Evolutionary conservation across 1,284 basidiomycete genomes (phyloP), one percentile per base, ranked within the genome.

Genomic region (Thecaphora thlaspeos): DNA sequence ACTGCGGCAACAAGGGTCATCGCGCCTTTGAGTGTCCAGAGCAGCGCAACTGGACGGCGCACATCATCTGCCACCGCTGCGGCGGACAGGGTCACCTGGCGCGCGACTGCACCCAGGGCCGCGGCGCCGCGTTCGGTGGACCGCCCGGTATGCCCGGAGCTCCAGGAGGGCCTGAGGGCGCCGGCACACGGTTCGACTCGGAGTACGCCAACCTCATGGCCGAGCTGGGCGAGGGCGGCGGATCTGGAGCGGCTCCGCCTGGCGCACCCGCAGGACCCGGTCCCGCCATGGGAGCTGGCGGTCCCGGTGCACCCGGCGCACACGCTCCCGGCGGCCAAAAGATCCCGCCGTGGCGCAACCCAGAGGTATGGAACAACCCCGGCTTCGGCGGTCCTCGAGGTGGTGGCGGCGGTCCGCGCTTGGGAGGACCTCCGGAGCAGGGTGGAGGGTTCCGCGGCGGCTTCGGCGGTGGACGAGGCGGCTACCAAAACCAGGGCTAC

Each of bases 161-260:
- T 47, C 79, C 56, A 30, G 66, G 71, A n/a, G n/a, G n/a, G n/a
- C n/a, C n/a, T n/a, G n/a, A n/a, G 19, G 78, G 74, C 34, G 67
- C 57, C 11, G 61, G 60, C 18, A 62, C 54, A 19, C 44, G 75
- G 70, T 96, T 97, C 80, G 94, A 99, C 80, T 93, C 91, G 17
- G 95, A 99, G 81, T 98, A 97, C 72, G 90, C 91, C 24, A 91
- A 85, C 69, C 82, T 99, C 64, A 95, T 99, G 94, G 93, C 91
- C 37, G 95, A 99, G 81, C 84, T 99, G 32, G 95, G 95, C 52
- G 95, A 99, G 81, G 84, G 84, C 38, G 84, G 84, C 46, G 83
- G 83, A 55, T 83, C 60, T 4, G 66, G 61, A 36, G 65, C 68
- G 28, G 69, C 63, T 18, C 49, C 68, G 14, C 55, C 67, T 8